Evolutionary conservation across 2,329 filamentous ascomycete genomes (phyloP), one percentile per base, ranked within the genome.

Genomic region (Fusarium irregulare): DNA sequence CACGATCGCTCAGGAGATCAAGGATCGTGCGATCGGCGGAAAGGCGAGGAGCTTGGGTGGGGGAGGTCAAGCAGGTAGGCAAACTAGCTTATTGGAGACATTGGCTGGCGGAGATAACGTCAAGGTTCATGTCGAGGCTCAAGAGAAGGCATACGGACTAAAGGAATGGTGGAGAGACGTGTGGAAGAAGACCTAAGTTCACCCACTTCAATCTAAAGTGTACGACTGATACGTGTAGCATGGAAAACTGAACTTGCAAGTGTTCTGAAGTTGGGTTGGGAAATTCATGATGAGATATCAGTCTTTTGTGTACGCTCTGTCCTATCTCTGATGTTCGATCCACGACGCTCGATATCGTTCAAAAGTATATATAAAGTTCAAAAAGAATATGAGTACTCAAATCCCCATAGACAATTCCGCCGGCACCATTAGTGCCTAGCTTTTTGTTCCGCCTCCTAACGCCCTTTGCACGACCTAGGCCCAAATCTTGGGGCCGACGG

Each of bases 121-220:
- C 18, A 87, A 85, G 13, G 86, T 85, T 53, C 87, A 97, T 10
- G 88, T 93, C 74, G 94, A 98, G 75, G 92, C 92, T 62, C 87
- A 87, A 65, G 86, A 87, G 59, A 89, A 91, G 56, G 88, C 92
- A 58, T 98, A 98, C 81, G 95, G 96, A 9, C 89, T 98, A 67
- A 92, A 87, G 77, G 89, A 98, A 78, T 92, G 97, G 81, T 98
- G 93, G 94, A 88, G 88, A 74, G 95, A 98, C 80, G 77, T 97
- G 13, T 97, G 82, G 82, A 77, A 76, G 69, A 79, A 76, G 61
- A 57, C 64, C 14, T 68, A 44, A 73, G 30, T 27, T 12, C 25
- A 13, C 9, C 18, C 25, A 21, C n/a, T 23, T 40, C 20, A 28
- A 13, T 16, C 10, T 23, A 10, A 20, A 27, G 30, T 47, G 14